These are phyloP conservation scores for Phaffomyces antillensis DNA, from an alignment of 805 yeast genomes.

Conservation along the genomic window DNA sequence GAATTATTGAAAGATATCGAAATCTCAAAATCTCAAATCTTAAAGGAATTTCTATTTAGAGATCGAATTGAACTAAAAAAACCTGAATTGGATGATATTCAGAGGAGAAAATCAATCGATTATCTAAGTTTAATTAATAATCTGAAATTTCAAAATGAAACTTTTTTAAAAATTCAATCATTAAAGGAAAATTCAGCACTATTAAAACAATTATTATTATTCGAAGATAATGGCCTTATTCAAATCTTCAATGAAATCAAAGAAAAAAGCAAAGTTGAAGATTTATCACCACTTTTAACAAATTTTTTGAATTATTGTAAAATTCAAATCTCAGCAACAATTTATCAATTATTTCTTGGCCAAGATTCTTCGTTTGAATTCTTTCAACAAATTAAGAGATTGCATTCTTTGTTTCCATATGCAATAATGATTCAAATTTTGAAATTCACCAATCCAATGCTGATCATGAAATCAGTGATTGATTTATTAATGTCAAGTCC, in stretches of 20 bases:
- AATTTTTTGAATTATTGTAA: slow-evolving; percentile 78
- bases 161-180: slow-evolving; percentile 47
- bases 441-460: slow-evolving; percentile 80
- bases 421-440: slow-evolving; percentile 66
- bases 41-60: slow-evolving; percentile 46
- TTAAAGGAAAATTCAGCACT: slow-evolving; percentile 52
- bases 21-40: slow-evolving; percentile 43
- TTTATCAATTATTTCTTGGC: slow-evolving; percentile 74
- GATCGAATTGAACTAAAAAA: slow-evolving; percentile 33
- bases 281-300: slow-evolving; percentile 59
- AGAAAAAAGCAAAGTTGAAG: slow-evolving; percentile 38
- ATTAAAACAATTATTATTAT: slow-evolving; percentile 48
- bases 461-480: slow-evolving; percentile 69
- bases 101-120: slow-evolving; percentile 55
- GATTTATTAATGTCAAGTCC: slow-evolving; percentile 82
- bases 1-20: slow-evolving; percentile 46
- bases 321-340: slow-evolving; percentile 75
- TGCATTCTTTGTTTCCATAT: slow-evolving; percentile 81
- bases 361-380: slow-evolving; percentile 76
- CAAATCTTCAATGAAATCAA: slow-evolving; percentile 63
- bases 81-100: slow-evolving; percentile 48
- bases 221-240: slow-evolving; percentile 47
- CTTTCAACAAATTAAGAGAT: slow-evolving; percentile 57
- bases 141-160: slow-evolving; percentile 63
- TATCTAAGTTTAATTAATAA: slow-evolving; percentile 50